Percentiles rank a stretch among this genome's conserved stretches.
These are phyloP conservation scores for Epichloe sp. DNA, from an alignment of 2,329 filamentous ascomycete genomes.

Conservation along the genomic window DNA sequence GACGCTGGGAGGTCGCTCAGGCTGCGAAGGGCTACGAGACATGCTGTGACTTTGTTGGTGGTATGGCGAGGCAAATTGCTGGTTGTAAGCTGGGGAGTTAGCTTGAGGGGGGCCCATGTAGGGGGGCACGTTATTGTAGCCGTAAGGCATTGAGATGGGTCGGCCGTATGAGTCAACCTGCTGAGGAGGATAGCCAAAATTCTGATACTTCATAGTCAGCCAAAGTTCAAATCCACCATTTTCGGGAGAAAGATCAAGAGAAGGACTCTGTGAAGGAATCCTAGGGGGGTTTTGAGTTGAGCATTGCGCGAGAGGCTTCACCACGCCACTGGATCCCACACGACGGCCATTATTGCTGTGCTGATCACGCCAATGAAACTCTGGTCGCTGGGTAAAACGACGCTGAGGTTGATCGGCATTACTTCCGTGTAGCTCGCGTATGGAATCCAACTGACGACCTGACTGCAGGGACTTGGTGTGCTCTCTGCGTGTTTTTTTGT, in stretches of 20 bases:
- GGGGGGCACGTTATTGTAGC: slow-evolving; percentile 34
- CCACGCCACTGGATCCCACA: slow-evolving; percentile 10
- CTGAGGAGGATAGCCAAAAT: slow-evolving; percentile 39
- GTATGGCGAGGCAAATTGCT: slow-evolving; percentile 28
- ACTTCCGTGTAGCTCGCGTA: slow-evolving; percentile 20
- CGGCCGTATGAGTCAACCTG: slow-evolving; percentile 26
- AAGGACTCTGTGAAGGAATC: slow-evolving; percentile 10
- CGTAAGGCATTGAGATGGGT: slow-evolving; percentile 26
- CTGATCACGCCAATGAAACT: slow-evolving; percentile 19
- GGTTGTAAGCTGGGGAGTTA: slow-evolving; percentile 38
- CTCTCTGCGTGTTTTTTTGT: slow-evolving; percentile 32
- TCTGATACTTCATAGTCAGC: slow-evolving; percentile 61
- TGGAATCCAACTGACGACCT: slow-evolving; percentile 24
- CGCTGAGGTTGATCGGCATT: slow-evolving; percentile 25
- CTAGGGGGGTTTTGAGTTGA: not conserved
- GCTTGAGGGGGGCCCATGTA: slow-evolving; percentile 35
- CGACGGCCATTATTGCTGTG: slow-evolving; percentile 10
- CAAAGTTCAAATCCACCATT: slow-evolving; percentile 57
- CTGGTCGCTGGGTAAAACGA: slow-evolving; percentile 33
- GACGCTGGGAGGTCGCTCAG: slow-evolving; percentile 55
- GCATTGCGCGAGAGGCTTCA: slow-evolving; percentile 1
- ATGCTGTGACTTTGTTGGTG: slow-evolving; percentile 52
- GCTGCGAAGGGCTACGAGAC: slow-evolving; percentile 73
- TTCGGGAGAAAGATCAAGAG: slow-evolving; percentile 53
- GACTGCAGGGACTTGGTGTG: slow-evolving; percentile 31